Percentiles rank a stretch among this genome's conserved stretches.
phyloP scores from a whole-genome alignment of 805 yeast genomes.

The Pichia thaimueangensis region DNA sequence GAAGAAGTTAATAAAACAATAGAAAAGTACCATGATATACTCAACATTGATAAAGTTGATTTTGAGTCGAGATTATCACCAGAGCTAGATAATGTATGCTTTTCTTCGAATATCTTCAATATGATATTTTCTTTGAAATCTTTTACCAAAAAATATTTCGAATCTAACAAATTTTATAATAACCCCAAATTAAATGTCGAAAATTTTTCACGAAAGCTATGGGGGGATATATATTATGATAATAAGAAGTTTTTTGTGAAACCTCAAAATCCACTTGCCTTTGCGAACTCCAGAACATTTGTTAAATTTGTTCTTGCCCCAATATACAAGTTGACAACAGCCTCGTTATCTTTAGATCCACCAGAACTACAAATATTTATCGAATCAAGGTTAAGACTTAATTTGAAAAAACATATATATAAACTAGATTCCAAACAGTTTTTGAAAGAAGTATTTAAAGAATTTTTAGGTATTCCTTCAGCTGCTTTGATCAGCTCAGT shows the following conservation, averaged over 20 bases:
- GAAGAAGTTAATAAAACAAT: constrained; percentile 59
- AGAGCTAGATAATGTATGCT: constrained; percentile 56
- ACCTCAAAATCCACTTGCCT: constrained; percentile 22
- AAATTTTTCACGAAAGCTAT: constrained; percentile 50
- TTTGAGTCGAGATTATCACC: constrained; percentile 44
- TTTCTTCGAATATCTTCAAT: constrained; percentile 60
- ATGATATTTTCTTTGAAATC: constrained; percentile 62
- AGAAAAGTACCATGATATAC: constrained; percentile 14
- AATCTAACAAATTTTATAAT: constrained; percentile 24
- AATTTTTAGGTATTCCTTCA: constrained; percentile 45
- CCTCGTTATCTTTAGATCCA: constrained; percentile 48
- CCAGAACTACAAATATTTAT: constrained; percentile 38
- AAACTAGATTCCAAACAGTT: constrained; percentile 55
- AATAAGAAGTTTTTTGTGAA: constrained; percentile 39
- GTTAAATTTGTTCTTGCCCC: constrained; percentile 68
- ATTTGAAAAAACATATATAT: constrained; percentile 32
- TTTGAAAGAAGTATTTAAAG: constrained; percentile 45
- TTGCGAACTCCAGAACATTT: constrained; percentile 39
- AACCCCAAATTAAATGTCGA: constrained; percentile 21
- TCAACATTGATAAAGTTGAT: constrained; percentile 14
- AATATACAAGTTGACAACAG: constrained; percentile 64
- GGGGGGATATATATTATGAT: constrained; percentile 71
- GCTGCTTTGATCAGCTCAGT: constrained; percentile 50
- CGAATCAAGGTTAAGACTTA: constrained; percentile 41
- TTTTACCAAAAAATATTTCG: constrained; percentile 49